Evolutionary conservation across 768 basidiomycete species (phyloP).

Genomic region (Mrakia blollopis): DNA sequence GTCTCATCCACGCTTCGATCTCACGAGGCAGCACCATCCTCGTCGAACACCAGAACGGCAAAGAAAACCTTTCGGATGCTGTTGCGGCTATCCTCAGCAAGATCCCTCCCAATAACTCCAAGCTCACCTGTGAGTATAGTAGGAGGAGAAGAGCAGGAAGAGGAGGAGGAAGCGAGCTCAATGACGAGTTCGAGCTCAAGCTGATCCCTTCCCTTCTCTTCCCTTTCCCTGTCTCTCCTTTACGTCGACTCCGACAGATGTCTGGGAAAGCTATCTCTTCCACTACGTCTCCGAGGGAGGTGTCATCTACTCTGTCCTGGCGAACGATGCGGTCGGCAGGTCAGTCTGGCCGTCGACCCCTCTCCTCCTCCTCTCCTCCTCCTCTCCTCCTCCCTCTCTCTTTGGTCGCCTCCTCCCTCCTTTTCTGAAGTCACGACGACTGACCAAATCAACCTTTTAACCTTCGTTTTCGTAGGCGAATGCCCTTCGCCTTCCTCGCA

Average conservation of each 20-base stretch:
- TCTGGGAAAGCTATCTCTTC: conserved; percentile 71
- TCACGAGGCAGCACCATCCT: conserved; percentile 72
- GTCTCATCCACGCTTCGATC: conserved; percentile 73
- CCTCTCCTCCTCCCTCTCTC: background rate
- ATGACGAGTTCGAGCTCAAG: conserved; percentile 9
- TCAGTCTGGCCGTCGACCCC: conserved; percentile 43
- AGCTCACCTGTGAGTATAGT: conserved; percentile 45
- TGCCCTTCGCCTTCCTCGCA: conserved; percentile 87
- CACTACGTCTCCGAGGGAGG: conserved; percentile 89
- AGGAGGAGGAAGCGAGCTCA: background rate
- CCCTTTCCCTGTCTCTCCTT: background rate
- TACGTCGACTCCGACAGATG: conserved; percentile 63
- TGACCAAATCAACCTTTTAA: background rate
- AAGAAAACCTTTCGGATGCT: conserved; percentile 86
- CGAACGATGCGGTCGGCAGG: conserved; percentile 87
- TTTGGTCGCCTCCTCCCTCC: background rate
- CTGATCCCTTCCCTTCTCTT: background rate
- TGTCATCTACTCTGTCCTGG: conserved; percentile 85
- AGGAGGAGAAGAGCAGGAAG: background rate
- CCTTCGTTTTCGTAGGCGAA: conserved; percentile 54
- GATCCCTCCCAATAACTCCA: conserved; percentile 85
- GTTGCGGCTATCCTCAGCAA: conserved; percentile 85
- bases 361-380: no score
- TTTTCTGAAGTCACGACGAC: background rate
- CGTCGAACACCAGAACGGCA: conserved; percentile 76